Conservation (phyloP, 140 eudicot species). For the Flaveria floridana region DNA sequence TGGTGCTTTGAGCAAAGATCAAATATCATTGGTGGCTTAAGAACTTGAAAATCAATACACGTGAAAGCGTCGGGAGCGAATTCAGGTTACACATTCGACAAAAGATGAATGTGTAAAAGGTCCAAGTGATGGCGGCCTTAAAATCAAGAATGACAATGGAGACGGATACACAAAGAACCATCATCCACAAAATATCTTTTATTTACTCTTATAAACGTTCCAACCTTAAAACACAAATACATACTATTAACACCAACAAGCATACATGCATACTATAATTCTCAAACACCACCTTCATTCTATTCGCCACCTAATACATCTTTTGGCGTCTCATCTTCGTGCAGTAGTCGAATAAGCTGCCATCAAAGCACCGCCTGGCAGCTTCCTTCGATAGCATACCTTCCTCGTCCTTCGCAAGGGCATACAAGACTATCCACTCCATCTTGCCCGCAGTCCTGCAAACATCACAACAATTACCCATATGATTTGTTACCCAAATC, state of each 20-base stretch:
- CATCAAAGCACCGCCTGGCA: slow-evolving; percentile 74
- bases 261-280: neutral
- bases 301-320: slow-evolving; percentile 28
- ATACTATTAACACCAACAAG: neutral
- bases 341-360: slow-evolving; percentile 85
- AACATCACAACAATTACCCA: neutral
- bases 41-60: too few species aligned
- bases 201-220: neutral
- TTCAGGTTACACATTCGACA: too few species aligned
- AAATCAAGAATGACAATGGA: too few species aligned
- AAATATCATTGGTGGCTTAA: too few species aligned
- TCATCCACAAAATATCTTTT: too few species aligned
- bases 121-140: too few species aligned
- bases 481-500: too few species aligned
- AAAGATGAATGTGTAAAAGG: too few species aligned
- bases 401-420: slow-evolving; percentile 73
- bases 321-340: slow-evolving; percentile 58
- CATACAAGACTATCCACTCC: slow-evolving; percentile 72
- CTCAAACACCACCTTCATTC: neutral
- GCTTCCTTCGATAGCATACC: slow-evolving; percentile 89
- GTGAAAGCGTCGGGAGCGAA: too few species aligned
- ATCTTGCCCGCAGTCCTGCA: slow-evolving; percentile 63
- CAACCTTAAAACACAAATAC: neutral
- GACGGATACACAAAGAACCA: too few species aligned
- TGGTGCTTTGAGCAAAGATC: too few species aligned